Conservation (phyloP, 129 eudicot species). For the Cynara cardunculus region DNA sequence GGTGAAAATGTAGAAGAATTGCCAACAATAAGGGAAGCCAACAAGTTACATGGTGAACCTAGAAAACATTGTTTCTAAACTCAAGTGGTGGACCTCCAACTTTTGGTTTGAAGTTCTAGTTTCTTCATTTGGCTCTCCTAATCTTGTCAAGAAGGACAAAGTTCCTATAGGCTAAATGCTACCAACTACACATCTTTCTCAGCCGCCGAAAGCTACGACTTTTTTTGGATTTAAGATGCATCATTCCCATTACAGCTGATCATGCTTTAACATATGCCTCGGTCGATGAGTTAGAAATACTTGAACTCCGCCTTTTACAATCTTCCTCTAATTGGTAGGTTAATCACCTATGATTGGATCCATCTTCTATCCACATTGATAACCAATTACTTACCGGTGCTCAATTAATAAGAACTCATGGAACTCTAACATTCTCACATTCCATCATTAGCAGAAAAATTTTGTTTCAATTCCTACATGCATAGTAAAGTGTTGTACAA, state of each 20-base stretch:
- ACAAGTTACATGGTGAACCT: not conserved
- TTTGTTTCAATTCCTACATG: not conserved
- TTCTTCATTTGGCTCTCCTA: not conserved
- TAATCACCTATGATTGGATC: not conserved
- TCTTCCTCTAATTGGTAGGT: not conserved
- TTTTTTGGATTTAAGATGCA: not conserved
- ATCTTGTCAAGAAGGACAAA: not conserved
- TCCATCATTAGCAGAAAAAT: not conserved
- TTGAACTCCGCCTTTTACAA: not conserved
- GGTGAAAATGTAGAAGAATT: not conserved
- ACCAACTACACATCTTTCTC: not conserved
- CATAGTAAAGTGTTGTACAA: not conserved
- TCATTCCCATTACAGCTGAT: not conserved
- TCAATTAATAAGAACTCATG: not conserved
- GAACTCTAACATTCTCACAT: not conserved
- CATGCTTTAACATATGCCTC: not conserved
- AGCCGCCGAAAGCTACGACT: not conserved
- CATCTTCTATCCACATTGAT: not conserved
- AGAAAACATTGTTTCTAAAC: not conserved
- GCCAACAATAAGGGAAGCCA: not conserved
- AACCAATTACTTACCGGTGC: not conserved
- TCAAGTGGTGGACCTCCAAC: not conserved
- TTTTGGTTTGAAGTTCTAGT: not conserved
- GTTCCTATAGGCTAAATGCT: not conserved
- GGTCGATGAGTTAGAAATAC: not conserved